These are phyloP conservation scores for Colletotrichum plurivorum DNA, from an alignment of 2,329 filamentous ascomycete species.

Conservation along the genomic window DNA sequence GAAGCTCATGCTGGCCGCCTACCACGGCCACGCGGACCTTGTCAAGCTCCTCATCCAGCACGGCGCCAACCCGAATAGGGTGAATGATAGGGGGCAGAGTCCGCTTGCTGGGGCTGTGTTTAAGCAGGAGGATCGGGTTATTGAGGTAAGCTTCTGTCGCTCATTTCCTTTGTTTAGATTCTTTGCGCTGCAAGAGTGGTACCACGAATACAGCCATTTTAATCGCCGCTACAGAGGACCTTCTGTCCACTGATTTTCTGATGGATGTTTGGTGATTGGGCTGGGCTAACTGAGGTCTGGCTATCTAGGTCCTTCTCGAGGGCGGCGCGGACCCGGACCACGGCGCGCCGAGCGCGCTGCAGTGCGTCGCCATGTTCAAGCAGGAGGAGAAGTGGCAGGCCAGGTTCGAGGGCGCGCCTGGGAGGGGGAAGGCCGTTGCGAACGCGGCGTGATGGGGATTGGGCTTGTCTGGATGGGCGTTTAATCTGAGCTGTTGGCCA, in stretches of 20 bases:
- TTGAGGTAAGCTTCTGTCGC: conserved; percentile 60
- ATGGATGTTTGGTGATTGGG: too few relatives aligned
- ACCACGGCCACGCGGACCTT: conserved; percentile 75
- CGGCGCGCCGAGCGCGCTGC: conserved; percentile 63
- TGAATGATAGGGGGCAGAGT: conserved; percentile 79
- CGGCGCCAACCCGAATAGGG: conserved; percentile 75
- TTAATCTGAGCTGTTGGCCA: too few relatives aligned
- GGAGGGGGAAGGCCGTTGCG: conserved; percentile 58
- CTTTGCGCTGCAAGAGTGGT: too few relatives aligned
- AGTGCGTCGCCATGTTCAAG: conserved; percentile 66
- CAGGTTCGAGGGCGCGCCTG: conserved; percentile 64
- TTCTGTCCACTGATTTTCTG: too few relatives aligned
- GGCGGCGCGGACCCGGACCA: conserved; percentile 69
- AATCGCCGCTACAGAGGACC: too few relatives aligned
- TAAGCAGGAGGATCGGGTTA: conserved; percentile 76
- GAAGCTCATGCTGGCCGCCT: conserved; percentile 80
- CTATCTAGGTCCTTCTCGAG: conserved; percentile 59
- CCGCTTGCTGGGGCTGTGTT: conserved; percentile 81
- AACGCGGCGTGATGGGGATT: neutral
- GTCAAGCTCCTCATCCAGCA: conserved; percentile 72
- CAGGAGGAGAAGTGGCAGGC: conserved; percentile 65
- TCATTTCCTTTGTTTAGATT: too few relatives aligned
- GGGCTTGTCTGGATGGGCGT: neutral
- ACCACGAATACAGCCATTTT: too few relatives aligned
- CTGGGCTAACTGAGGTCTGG: too few relatives aligned